Conservation (phyloP, 2,329 filamentous ascomycete genomes). For the Pseudogymnoascus sp. region DNA sequence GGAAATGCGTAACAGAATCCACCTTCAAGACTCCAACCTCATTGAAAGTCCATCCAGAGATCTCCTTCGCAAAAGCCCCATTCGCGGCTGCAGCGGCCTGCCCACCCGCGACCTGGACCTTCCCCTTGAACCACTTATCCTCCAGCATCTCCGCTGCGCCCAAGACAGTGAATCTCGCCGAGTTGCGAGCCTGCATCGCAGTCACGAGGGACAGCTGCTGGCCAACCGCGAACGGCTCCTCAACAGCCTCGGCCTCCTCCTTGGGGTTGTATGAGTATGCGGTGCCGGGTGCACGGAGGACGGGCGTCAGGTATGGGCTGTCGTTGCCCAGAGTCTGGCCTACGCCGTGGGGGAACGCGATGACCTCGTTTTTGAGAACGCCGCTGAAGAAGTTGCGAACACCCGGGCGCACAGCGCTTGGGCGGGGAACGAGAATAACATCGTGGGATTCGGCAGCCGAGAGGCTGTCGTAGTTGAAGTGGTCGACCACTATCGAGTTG, state of each 20-base stretch:
- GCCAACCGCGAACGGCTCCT: constrained; percentile 80
- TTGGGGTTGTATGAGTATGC: constrained; percentile 93
- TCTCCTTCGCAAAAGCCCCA: constrained; percentile 71
- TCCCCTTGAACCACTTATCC: constrained; percentile 80
- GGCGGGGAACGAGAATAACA: constrained; percentile 69
- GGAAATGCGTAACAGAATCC: constrained; percentile 71
- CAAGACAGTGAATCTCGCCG: constrained; percentile 76
- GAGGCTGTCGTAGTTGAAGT: constrained; percentile 82
- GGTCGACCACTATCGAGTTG: constrained; percentile 79
- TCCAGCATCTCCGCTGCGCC: constrained; percentile 81
- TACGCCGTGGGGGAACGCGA: constrained; percentile 75
- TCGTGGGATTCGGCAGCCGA: constrained; percentile 79
- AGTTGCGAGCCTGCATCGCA: constrained; percentile 84
- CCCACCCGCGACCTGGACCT: constrained; percentile 47
- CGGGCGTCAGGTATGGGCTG: constrained; percentile 67
- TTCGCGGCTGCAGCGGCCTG: constrained; percentile 59
- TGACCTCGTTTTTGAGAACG: constrained; percentile 41
- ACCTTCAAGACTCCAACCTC: constrained; percentile 85
- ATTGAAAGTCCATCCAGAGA: constrained; percentile 95
- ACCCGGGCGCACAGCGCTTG: constrained; percentile 55
- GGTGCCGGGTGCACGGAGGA: constrained; percentile 73
- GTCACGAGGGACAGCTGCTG: constrained; percentile 79
- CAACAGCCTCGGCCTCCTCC: constrained; percentile 63
- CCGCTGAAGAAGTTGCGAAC: constrained; percentile 71
- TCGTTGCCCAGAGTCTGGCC: constrained; percentile 73